Evolutionary conservation across 177 flowering plant species (phyloP).

Genomic region (Vitis hybrid): DNA sequence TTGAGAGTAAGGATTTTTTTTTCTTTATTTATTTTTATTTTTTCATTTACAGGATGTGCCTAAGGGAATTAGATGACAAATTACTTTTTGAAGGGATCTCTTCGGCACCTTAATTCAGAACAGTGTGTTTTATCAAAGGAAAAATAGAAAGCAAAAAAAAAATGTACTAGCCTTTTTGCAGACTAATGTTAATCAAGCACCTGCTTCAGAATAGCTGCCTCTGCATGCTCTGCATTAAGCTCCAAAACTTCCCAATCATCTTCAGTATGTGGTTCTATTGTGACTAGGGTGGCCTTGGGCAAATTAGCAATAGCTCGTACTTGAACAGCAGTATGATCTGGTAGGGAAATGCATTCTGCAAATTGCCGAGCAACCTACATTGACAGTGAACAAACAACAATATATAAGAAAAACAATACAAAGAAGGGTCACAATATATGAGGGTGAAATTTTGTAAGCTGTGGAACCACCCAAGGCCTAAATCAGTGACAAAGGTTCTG

Average conservation of each 20-base stretch:
- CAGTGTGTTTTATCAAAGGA: no score
- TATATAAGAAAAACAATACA: not conserved
- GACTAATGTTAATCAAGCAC: slow-evolving; percentile 25
- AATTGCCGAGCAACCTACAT: slow-evolving; percentile 69
- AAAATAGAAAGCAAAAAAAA: no score
- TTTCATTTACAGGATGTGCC: no score
- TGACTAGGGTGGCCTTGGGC: slow-evolving; percentile 69
- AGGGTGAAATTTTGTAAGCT: not conserved
- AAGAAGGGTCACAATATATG: not conserved
- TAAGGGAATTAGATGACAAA: no score
- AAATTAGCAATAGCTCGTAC: slow-evolving; percentile 68
- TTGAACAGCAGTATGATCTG: slow-evolving; percentile 48
- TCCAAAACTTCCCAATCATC: slow-evolving; percentile 99
- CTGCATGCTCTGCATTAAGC: slow-evolving; percentile 85
- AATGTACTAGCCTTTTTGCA: no score
- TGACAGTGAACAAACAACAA: slow-evolving; percentile 1
- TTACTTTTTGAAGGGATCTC: no score
- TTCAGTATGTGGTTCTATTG: slow-evolving; percentile 74
- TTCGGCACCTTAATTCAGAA: no score
- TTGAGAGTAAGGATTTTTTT: no score
- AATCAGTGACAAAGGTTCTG: no score
- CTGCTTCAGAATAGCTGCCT: slow-evolving; percentile 80
- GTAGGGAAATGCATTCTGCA: slow-evolving; percentile 73
- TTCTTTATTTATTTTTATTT: no score
- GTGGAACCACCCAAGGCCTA: not conserved